Base-by-base conservation (phyloP, 805 yeast genomes). In the Gaillardinia entomophila region DNA sequence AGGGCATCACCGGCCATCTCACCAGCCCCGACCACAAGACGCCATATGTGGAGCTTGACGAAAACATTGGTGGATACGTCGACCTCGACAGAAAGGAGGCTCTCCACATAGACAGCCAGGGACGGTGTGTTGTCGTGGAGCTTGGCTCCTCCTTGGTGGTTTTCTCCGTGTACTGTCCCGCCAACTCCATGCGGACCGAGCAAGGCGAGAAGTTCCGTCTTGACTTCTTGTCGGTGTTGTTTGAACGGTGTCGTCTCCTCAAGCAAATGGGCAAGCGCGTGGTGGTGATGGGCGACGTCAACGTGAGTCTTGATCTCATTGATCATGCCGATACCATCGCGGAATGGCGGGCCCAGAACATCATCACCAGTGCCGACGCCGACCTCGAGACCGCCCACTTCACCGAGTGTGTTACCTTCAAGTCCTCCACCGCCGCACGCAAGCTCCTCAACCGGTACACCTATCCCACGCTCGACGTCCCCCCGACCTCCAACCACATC, bases 211-310 rank as follows among this genome's bases (percentile, higher is more conserved):
- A 46, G 10, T 79, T 66, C 42, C 57, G 94, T 31, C 43, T 75
- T 24, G 55, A 62, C 12, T 90, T 85, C 45, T 60, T 86, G 32
- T 61, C 63, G 15, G 57, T 73, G 2, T 51, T 90, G 30, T 73
- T 87, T 32, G 57, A 69, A 33, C 69, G 98, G 28, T 71, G 84
- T 12, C 57, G 72, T 22, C 70, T 68, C 24, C 62, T 90, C 34
- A 55, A 63, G n/a, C 43, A 45, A 1, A 26, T 62, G 38, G 86
- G 86, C 0, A 82, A 89, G 44, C 57, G 74, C 11, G 88, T 90
- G 4, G 62, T 90, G 1, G 59, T 92, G 0, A 68, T 90, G 77
- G 98, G 98, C 2, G 98, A 90, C 52, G 70, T 90, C 12, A 90
- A 90, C 49, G 81, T 90, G 2, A 68, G 88, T 4, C 65, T 86